Percentiles rank a stretch among this genome's conserved stretches.
Evolutionary conservation across 164 flowering plant species (phyloP).

Genomic region (Cinnamomum chago): DNA sequence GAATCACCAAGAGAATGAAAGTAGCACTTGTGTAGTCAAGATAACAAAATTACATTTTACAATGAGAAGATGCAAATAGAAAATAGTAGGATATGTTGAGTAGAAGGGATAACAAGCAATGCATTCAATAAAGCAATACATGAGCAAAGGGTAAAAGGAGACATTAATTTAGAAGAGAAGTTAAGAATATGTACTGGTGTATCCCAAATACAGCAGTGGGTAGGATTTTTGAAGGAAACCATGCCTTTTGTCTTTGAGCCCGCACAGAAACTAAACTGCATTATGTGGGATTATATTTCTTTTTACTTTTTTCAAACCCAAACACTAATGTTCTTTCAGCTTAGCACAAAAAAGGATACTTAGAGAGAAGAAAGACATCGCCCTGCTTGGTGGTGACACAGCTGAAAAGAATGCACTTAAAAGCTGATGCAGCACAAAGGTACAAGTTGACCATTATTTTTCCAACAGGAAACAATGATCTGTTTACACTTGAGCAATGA

Average conservation of each 20-base stretch:
- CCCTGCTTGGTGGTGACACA: neutral
- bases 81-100: neutral
- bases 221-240: neutral
- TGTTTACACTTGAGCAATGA: neutral
- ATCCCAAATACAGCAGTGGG: neutral
- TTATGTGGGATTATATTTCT: neutral
- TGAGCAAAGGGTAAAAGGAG: neutral
- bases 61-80: neutral
- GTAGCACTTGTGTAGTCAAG: neutral
- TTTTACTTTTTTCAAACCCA: neutral
- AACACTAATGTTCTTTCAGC: neutral
- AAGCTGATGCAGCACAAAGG: neutral
- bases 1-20: neutral
- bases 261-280: neutral
- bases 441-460: neutral
- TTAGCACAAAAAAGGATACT: neutral
- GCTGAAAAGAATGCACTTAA: neutral
- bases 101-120: neutral
- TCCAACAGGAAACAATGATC: neutral
- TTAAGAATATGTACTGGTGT: neutral
- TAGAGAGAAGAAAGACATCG: neutral
- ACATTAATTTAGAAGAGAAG: neutral
- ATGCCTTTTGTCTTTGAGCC: neutral
- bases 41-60: neutral
- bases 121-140: neutral